Evolutionary conservation across 768 basidiomycete species (phyloP), one percentile per base, ranked within the genome.

Genomic region (Chalciporus piperatus): DNA sequence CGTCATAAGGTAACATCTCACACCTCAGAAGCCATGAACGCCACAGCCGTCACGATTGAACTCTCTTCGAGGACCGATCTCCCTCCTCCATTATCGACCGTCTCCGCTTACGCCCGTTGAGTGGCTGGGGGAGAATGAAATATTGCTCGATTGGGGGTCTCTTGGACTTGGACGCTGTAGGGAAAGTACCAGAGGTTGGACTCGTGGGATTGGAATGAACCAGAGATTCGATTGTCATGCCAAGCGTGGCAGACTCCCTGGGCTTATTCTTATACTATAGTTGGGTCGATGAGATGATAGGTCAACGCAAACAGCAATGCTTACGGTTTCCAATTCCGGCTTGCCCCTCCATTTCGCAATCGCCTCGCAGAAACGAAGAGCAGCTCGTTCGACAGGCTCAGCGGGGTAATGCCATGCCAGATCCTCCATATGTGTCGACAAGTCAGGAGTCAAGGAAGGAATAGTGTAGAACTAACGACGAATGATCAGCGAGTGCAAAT

Each of bases 331-430:
- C 8, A 93, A 76, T 59, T 92, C 91, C 33, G 90, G 90, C 62
- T 86, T 88, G 3, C 90, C 90, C 58, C 89, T 73, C 91, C 90
- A 93, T 47, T 79, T 80, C 1, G 87, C 82, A 40, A 92, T 77
- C 32, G 88, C 88, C 63, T 93, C 90, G 61, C 85, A 90, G 61
- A 89, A 93, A 45, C 88, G 74, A 6, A 90, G 75, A 0, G 87
- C 82, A 25, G 86, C 84, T 17, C 89, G 77, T 61, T 93, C 90
- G 14, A 92, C 80, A 19, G 88, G 85, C 59, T 92, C 89, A 1
- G 86, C 83, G 27, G 91, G 89, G 63, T 84, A 92, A 59, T 83
- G 81, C 81, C 84, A 85, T 2, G 88, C 87, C 25, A 71, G 41
- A 49, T 70, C 72, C 62, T 89, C 87, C 82, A 92, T 82, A 58